Evolutionary conservation across 371 early-diverging fungal species (phyloP), one percentile per base, ranked within the genome.

Genomic region (Neoconidiobolus thromboides): DNA sequence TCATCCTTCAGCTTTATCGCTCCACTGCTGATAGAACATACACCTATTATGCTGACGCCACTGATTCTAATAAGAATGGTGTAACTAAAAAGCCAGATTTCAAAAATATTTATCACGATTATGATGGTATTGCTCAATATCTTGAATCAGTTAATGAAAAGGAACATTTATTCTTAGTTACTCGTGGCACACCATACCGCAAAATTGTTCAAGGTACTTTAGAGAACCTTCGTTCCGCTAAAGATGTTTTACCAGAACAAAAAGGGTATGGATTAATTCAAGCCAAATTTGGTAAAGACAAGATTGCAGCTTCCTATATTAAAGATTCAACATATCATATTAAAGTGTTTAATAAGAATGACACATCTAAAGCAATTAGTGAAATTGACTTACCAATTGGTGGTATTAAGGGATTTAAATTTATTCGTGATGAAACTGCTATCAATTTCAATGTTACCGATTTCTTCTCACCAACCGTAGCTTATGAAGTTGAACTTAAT

Each of bases 1-100:
- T 81, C 49, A 44, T 83, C 60, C 37, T 83, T 26, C 26, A 26
- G 7, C 54, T 39, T 38, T 63, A 72, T 46, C 2, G 42, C 10
- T 65, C 43, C 70, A 26, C 26, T 26, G 26, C 26, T 26, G 26
- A 26, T 26, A 26, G 26, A 26, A 26, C 26, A 26, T 26, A 26
- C 0, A 26, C 26, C 26, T 26, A 26, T 26, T 26, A 26, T 26
- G 26, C 26, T 26, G 26, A 26, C 26, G 68, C 37, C 64, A 65
- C 62, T 74, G 71, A 64, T 69, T 71, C 67, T 56, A 83, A 12
- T 79, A 66, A 63, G 40, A 77, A 15, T 60, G 64, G 36, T 71
- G 76, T 55, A 63, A 76, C 54, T 62, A 69, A 46, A 69, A 63
- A 46, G 44, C 43, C 9, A 14, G 43, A 3, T 15, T 14, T n/a